A percentile compares a stretch with the other conserved stretches of the same genome.
These are phyloP conservation scores for Pichia sp. DNA, from an alignment of 1,139 yeast species.

Conservation along the genomic window DNA sequence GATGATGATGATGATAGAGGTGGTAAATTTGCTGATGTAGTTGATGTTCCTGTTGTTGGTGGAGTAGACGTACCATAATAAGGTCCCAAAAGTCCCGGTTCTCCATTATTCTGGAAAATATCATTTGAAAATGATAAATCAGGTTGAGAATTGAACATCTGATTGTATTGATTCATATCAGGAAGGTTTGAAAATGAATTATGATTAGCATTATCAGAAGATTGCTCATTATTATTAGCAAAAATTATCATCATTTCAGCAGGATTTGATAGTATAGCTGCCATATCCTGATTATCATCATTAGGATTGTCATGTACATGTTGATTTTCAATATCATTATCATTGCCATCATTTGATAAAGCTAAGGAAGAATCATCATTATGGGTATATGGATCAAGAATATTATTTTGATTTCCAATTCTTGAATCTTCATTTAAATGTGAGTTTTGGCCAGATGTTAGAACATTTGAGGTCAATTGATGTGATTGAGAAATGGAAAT, in stretches of 20 bases:
- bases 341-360: neutral
- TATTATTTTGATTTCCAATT: neutral
- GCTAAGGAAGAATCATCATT: conserved; percentile 22
- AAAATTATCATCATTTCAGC: too few relatives aligned
- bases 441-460: conserved; percentile 24
- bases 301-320: neutral
- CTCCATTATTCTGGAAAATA: neutral
- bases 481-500: conserved; percentile 26
- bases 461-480: conserved; percentile 23
- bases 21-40: too few relatives aligned
- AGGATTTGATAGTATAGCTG: neutral
- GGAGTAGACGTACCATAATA: neutral
- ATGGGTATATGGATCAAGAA: conserved; percentile 10
- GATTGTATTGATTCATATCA: neutral
- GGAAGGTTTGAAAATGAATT: neutral
- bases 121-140: neutral
- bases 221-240: too few relatives aligned
- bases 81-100: neutral
- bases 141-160: neutral
- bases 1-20: neutral
- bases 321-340: neutral
- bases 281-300: too few relatives aligned
- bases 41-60: too few relatives aligned
- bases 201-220: neutral
- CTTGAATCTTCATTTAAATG: conserved; percentile 27